Conservation (phyloP, 768 basidiomycete genomes). For the Mycena latifolia region DNA sequence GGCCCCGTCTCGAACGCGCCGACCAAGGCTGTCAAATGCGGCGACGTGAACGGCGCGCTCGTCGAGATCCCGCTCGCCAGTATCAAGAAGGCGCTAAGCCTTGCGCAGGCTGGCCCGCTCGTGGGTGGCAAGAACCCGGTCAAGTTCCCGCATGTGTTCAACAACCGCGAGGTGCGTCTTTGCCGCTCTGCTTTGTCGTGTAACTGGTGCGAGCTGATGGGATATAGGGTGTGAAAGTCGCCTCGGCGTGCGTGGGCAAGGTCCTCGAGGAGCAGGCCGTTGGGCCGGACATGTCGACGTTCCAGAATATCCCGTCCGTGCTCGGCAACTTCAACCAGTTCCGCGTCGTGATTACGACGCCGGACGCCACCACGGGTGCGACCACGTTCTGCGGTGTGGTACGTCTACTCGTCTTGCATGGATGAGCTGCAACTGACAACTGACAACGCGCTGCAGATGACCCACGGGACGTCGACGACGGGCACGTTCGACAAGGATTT, state of each 20-base stretch:
- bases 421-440: background rate
- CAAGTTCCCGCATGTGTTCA: conserved; percentile 21
- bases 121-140: conserved; percentile 6
- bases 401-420: background rate
- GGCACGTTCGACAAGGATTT: conserved; percentile 29
- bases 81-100: conserved; percentile 10
- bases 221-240: conserved; percentile 1
- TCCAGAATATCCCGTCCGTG: conserved; percentile 31
- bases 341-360: conserved; percentile 35
- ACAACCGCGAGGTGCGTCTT: conserved; percentile 10
- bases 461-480: conserved; percentile 29
- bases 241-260: conserved; percentile 27
- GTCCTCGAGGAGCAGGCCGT: conserved; percentile 32
- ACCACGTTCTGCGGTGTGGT: conserved; percentile 35
- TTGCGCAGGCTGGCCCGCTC: conserved; percentile 25
- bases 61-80: conserved; percentile 21
- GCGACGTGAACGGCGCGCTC: conserved; percentile 2
- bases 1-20: conserved; percentile 16
- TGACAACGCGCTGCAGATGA: conserved; percentile 27
- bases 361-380: conserved; percentile 25
- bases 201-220: too few relatives aligned
- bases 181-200: too few relatives aligned
- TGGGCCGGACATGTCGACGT: conserved; percentile 28
- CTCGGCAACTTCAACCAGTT: conserved; percentile 35
- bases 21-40: conserved; percentile 25